These are phyloP conservation scores for Akanthomyces dipterigenus DNA, from an alignment of 2,329 filamentous ascomycete species.

Conservation along the genomic window DNA sequence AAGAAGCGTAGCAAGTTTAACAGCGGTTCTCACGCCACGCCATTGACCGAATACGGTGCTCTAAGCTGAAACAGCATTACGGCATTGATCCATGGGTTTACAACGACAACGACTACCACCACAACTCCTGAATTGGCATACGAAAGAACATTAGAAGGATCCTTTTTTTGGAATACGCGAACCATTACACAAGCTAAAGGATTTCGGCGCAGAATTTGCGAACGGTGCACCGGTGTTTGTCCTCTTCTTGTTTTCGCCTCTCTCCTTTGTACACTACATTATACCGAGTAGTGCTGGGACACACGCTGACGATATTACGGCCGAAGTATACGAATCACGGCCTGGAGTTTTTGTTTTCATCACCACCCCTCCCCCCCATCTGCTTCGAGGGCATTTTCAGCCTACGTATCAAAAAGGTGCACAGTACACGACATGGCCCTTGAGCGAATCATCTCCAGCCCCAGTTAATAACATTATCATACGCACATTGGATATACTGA, in stretches of 20 bases:
- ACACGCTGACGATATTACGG: neutral
- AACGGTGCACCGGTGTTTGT: neutral
- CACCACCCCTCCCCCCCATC: neutral
- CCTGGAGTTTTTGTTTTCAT: neutral
- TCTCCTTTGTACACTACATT: conserved; percentile 16
- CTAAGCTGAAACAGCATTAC: conserved; percentile 2
- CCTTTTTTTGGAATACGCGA: neutral
- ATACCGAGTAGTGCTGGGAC: conserved; percentile 15
- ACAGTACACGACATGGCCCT: conserved; percentile 3
- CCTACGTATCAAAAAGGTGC: neutral
- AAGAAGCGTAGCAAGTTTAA: conserved; percentile 51
- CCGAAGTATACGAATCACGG: conserved; percentile 7
- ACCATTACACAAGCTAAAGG: neutral
- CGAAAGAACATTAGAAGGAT: neutral
- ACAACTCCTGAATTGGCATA: neutral
- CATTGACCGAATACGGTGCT: conserved; percentile 20
- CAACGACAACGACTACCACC: neutral
- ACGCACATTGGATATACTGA: neutral
- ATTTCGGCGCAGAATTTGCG: conserved; percentile 1
- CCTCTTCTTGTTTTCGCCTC: neutral
- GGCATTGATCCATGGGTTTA: neutral
- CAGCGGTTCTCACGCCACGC: conserved; percentile 14
- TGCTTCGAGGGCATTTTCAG: neutral
- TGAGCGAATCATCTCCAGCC: neutral
- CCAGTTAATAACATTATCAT: neutral